Evolutionary conservation across 2,329 filamentous ascomycete genomes (phyloP), one percentile per base, ranked within the genome.

Genomic region (Venturia oleaginea): DNA sequence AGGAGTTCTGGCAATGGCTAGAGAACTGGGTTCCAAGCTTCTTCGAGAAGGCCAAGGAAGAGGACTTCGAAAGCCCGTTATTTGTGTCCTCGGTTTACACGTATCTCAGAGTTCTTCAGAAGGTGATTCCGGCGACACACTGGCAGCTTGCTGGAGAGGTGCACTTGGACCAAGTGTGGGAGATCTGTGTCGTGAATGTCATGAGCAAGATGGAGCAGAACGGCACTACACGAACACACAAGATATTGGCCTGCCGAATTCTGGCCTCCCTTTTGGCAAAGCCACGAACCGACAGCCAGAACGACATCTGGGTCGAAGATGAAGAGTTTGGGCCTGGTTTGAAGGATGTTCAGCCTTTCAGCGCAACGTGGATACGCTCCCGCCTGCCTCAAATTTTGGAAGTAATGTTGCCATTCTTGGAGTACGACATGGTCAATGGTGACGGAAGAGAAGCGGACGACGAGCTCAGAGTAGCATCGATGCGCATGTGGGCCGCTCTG

Each of bases 191-290:
- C 15, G 30, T 32, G 51, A 57, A n/a, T 8, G 51, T 57, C 51
- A 19, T 34, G 30, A 57, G 17, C 30, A 57, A 32, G 51, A 19
- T 57, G 51, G 51, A 57, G 27, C 15, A 57, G 30, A 57, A 17
- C 8, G 17, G 51, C 17, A 57, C 19, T 7, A 34, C 51, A n/a
- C 51, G 27, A 8, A 22, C 51, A 34, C 51, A 57, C 24, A 57
- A 57, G 19, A 34, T n/a, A n/a, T 57, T 57, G 51, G 51, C 51
- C 4, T 57, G 51, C 30, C 51, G 51, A n/a, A 57, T 57, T 34
- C 27, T 57, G 8, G 51, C 51, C 19, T 19, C 51, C n/a, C 51
- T 57, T 32, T 57, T 57, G 6, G 24, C 17, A n/a, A 34, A n/a
- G 34, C 19, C 27, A 32, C 24, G 13, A 7, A 11, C 30, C 19